These are phyloP conservation scores for Rhododendron henanense DNA, from an alignment of 148 eudicot genomes.

Conservation along the genomic window DNA sequence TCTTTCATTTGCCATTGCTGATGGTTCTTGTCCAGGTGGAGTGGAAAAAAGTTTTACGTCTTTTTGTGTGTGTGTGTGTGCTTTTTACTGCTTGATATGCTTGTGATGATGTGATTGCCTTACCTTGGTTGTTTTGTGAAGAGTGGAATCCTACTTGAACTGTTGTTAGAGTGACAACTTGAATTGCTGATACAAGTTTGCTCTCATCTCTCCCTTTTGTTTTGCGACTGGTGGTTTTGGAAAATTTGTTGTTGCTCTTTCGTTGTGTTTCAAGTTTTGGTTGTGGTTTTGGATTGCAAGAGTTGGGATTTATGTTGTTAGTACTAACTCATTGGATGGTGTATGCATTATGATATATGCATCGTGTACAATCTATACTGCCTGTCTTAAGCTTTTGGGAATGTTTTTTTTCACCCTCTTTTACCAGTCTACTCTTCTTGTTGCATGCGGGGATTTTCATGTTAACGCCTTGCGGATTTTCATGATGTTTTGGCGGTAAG, in stretches of 20 bases:
- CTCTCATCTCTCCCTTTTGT: not conserved
- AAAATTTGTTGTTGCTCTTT: not conserved
- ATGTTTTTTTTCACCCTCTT: not conserved
- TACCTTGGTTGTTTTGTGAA: not conserved
- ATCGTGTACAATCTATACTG: not conserved
- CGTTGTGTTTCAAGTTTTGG: not conserved
- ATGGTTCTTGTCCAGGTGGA: conserved; percentile 94
- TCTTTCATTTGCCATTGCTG: conserved; percentile 99
- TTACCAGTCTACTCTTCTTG: not conserved
- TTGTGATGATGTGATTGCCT: not conserved
- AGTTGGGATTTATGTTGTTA: not conserved
- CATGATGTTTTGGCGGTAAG: not conserved
- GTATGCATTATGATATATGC: not conserved
- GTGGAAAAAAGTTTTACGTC: not conserved
- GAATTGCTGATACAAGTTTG: not conserved
- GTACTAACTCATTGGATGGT: not conserved
- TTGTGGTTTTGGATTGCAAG: not conserved
- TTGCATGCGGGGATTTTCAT: not conserved
- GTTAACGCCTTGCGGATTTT: not conserved
- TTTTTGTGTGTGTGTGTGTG: not conserved
- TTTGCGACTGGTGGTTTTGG: not conserved
- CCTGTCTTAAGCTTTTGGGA: not conserved
- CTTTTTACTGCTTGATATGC: not conserved
- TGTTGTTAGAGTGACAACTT: not conserved
- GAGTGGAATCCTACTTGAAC: not conserved